A percentile compares a stretch with the other conserved stretches of the same genome.
Evolutionary conservation across 2,329 filamentous ascomycete species (phyloP).

Genomic region (Herpotrichia juniperi): DNA sequence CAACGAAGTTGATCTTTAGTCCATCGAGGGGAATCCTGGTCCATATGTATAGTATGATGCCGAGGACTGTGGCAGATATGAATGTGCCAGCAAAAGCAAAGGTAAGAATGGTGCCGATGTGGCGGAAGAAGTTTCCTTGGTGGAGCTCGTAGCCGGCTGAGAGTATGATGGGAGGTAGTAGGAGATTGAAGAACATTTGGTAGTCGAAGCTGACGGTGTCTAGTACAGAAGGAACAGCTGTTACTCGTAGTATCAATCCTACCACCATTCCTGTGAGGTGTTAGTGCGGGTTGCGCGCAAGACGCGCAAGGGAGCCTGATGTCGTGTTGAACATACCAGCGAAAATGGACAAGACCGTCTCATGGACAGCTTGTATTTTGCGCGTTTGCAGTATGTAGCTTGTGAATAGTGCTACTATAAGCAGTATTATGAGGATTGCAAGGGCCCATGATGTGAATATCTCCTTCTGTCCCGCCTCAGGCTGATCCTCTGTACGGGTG

Average conservation of each 20-base stretch:
- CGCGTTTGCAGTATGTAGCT: conserved; percentile 96
- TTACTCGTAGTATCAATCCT: conserved; percentile 83
- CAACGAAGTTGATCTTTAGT: conserved; percentile 86
- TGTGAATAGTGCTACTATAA: conserved; percentile 93
- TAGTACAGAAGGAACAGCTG: conserved; percentile 81
- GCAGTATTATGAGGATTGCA: conserved; percentile 92
- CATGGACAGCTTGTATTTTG: conserved; percentile 96
- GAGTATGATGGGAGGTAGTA: conserved; percentile 97
- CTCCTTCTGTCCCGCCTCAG: conserved; percentile 89
- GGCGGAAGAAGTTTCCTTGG: conserved; percentile 98
- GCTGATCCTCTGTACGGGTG: conserved; percentile 60
- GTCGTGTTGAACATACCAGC: conserved; percentile 65
- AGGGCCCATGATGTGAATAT: conserved; percentile 95
- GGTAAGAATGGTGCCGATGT: conserved; percentile 95
- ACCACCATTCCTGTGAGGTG: conserved; percentile 81
- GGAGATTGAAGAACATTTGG: conserved; percentile 98
- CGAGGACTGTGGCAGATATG: conserved; percentile 94
- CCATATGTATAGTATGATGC: conserved; percentile 86
- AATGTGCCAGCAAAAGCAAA: conserved; percentile 98
- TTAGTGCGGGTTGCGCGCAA: conserved; percentile 25
- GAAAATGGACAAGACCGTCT: conserved; percentile 98
- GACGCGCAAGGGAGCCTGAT: conserved; percentile 9
- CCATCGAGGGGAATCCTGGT: conserved; percentile 85
- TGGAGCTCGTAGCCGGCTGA: conserved; percentile 97
- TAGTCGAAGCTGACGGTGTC: conserved; percentile 96